Evolutionary conservation across 2,329 filamentous ascomycete genomes (phyloP), one percentile per base, ranked within the genome.

Genomic region (Coniella lustricola): DNA sequence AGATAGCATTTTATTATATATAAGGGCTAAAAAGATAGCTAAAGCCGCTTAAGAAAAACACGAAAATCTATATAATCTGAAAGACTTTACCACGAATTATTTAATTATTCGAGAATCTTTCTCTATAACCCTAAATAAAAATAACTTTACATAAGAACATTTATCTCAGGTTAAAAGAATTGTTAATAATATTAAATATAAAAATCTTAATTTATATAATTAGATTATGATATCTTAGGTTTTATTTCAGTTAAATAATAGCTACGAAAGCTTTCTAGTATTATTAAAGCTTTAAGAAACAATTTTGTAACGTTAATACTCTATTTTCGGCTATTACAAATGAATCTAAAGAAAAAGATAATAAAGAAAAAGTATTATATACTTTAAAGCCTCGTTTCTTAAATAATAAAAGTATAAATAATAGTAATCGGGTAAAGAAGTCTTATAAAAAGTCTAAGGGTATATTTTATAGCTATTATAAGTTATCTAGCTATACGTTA

Each of bases 131-230:
- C 10, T 9, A 3, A 32, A 3, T 4, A 33, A 43, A 16, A 32
- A 20, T 43, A 22, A 13, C 25, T 21, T 14, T 44, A 44, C 35
- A 35, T 8, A 44, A 20, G 2, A 5, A 1, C 35, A 44, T 44
- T 35, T 44, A 36, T 16, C 7, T 22, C 34, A 44, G 25, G 25
- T 44, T 44, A 44, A 44, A 44, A n/a, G 22, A 35, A 4, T 35
- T 1, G 1, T 44, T 25, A n/a, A 44, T 35, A 35, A 35, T 4
- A 7, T 44, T n/a, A 44, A 44, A 22, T 5, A 7, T n/a, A 44
- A 44, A 3, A 20, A 35, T n/a, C 34, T 44, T 34, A 13, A 34
- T 14, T 10, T 10, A 18, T 13, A 3, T 20, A 14, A 21, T 8
- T 16, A 44, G n/a, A 18, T 44, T n/a, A 34, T 17, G 34, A 44